Evolutionary conservation across 192 early-diverging fungal species (phyloP), one percentile per base, ranked within the genome.

Genomic region (Geranomyces variabilis): DNA sequence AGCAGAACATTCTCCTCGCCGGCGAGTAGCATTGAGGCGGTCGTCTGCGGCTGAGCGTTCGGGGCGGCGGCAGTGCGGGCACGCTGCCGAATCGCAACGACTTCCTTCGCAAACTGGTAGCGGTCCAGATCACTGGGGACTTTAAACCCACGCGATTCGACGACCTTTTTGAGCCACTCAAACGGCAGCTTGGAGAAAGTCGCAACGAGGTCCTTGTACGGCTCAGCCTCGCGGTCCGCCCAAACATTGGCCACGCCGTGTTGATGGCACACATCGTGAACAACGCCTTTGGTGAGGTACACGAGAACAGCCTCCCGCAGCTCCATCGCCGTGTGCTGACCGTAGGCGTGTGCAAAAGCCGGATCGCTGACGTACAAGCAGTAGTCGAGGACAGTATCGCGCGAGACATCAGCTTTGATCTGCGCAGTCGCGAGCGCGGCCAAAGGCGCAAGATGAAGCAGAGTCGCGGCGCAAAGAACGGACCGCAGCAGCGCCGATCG

Each of bases 1-100:
- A 88, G 66, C 28, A 88, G 70, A 43, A 88, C 87, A 66, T 85
- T 88, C 68, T 88, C 87, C 74, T 88, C 85, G 28, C 81, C 83
- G 22, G 81, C 75, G 6, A 84, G 57, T 17, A 79, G 60, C 17
- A 60, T 17, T 19, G 58, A 26, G 22, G 58, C 58, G 22, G 17
- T 33, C 6, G 28, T 33, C 17, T 19, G 28, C 15, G 58, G 58
- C 14, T 19, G 58, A 33, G 15, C 28, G 22, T 33, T 33, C 17
- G 28, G 28, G 7, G 28, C 7, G 17, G 22, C 30, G 28, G 58
- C 22, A 7, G 22, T 26, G 17, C 58, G 58, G 17, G 28, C 57
- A 6, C 63, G 72, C 28, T 75, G 62, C 24, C 86, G 82, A 9
- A 78, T 43, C 17, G 73, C 67, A 75, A 88, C 69, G 48, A 88